Percentiles rank a stretch among this genome's conserved stretches.
Evolutionary conservation across 768 basidiomycete species (phyloP).

Genomic region (Leccinum obscurum): DNA sequence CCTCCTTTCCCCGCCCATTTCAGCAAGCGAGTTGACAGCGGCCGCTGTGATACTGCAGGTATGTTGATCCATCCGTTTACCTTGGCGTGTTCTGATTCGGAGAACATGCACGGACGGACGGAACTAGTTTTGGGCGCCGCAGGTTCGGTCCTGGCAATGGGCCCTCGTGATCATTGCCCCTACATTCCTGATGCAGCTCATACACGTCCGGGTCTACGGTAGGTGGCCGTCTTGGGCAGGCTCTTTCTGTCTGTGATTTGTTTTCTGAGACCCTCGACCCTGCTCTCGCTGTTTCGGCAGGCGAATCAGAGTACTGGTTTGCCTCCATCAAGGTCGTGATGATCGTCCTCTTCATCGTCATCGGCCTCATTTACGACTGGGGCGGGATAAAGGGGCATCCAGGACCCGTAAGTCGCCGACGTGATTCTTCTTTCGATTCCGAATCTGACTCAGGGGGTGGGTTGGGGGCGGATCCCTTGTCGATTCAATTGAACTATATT

Average conservation of each 20-base stretch:
- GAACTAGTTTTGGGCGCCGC: constrained; percentile 45
- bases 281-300: constrained; percentile 26
- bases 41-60: constrained; percentile 54
- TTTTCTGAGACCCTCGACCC: background rate
- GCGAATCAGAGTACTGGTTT: constrained; percentile 65
- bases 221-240: background rate
- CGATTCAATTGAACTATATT: background rate
- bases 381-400: constrained; percentile 57
- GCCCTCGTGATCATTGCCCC: constrained; percentile 55
- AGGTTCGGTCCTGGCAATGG: constrained; percentile 54
- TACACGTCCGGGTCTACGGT: constrained; percentile 59
- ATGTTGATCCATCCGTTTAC: constrained; percentile 3
- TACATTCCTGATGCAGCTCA: constrained; percentile 52
- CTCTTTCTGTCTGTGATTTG: background rate
- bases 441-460: background rate
- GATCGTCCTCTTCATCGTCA: constrained; percentile 61
- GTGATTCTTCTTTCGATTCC: background rate
- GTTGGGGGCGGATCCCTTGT: background rate
- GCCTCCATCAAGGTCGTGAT: constrained; percentile 64
- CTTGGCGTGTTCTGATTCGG: background rate
- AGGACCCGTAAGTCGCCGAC: constrained; percentile 46
- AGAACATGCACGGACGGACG: background rate
- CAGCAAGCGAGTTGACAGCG: constrained; percentile 59
- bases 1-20: background rate
- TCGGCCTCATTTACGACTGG: constrained; percentile 64